phyloP scores from a whole-genome alignment of 2,329 filamentous ascomycete genomes.

The Sclerotiophoma versabilis region DNA sequence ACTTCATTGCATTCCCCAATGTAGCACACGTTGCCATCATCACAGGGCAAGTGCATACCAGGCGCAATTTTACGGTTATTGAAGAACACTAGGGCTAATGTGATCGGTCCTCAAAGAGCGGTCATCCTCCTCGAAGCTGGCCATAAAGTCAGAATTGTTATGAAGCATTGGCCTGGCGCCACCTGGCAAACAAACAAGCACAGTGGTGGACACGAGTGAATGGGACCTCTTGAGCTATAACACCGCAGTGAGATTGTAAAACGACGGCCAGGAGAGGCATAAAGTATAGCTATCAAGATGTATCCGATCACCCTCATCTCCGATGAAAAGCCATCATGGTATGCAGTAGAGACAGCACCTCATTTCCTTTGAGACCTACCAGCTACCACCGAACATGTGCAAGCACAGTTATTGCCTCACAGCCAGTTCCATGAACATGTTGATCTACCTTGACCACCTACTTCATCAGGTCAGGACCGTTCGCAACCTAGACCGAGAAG shows the following conservation, averaged over 20 bases:
- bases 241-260: neutral
- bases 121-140: conserved; percentile 51
- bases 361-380: neutral
- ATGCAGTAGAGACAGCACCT: neutral
- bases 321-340: neutral
- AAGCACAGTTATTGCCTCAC: neutral
- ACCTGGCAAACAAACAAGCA: conserved; percentile 56
- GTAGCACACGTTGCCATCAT: neutral
- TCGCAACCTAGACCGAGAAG: no score
- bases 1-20: neutral
- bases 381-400: neutral
- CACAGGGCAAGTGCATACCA: neutral
- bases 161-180: conserved; percentile 54
- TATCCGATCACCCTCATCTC: neutral
- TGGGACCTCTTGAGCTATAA: neutral
- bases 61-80: neutral
- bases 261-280: neutral
- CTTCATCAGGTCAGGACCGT: neutral
- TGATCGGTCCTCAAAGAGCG: conserved; percentile 57
- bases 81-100: conserved; percentile 50
- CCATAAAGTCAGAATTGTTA: conserved; percentile 53
- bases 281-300: neutral
- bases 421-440: neutral
- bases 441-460: neutral
- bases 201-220: conserved; percentile 11